phyloP scores from a whole-genome alignment of 1,284 basidiomycete genomes.

The Cutaneotrichosporon daszewskae region DNA sequence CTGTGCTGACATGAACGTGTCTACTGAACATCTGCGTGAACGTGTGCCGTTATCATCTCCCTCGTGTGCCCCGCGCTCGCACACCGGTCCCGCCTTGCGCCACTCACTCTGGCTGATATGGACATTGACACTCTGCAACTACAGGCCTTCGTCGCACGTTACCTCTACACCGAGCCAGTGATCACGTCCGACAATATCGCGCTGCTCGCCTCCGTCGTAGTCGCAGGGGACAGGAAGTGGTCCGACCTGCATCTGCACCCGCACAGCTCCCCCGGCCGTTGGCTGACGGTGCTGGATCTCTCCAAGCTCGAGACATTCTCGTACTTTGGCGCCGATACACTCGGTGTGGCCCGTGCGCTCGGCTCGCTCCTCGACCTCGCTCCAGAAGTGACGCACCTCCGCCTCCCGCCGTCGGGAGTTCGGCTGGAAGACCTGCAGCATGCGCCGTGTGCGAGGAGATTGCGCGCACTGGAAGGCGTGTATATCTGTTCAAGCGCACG shows the following conservation, averaged over 20 bases:
- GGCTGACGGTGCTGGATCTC: conserved; percentile 68
- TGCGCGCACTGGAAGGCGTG: conserved; percentile 61
- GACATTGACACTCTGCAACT: too few relatives aligned
- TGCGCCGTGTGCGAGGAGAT: conserved; percentile 35
- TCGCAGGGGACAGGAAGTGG: conserved; percentile 67
- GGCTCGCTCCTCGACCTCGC: conserved; percentile 58
- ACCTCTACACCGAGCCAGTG: conserved; percentile 60
- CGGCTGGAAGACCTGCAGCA: conserved; percentile 53
- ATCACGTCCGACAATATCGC: conserved; percentile 54
- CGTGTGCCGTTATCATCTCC: too few relatives aligned
- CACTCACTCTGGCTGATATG: too few relatives aligned
- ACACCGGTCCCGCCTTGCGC: too few relatives aligned
- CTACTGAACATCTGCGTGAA: too few relatives aligned
- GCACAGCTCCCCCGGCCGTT: conserved; percentile 73
- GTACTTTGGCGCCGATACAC: conserved; percentile 58
- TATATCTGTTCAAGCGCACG: conserved; percentile 45
- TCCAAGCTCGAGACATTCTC: conserved; percentile 56
- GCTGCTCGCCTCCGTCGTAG: conserved; percentile 56
- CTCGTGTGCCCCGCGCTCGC: too few relatives aligned
- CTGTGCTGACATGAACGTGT: too few relatives aligned
- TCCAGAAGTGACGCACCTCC: conserved; percentile 61
- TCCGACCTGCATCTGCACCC: conserved; percentile 76
- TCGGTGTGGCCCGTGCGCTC: conserved; percentile 20
- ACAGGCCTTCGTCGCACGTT: conserved; percentile 62
- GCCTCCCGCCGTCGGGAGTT: conserved; percentile 56